Base-by-base conservation (phyloP, 352 stramenopile genomes). In the Phytophthora pinifolia region DNA sequence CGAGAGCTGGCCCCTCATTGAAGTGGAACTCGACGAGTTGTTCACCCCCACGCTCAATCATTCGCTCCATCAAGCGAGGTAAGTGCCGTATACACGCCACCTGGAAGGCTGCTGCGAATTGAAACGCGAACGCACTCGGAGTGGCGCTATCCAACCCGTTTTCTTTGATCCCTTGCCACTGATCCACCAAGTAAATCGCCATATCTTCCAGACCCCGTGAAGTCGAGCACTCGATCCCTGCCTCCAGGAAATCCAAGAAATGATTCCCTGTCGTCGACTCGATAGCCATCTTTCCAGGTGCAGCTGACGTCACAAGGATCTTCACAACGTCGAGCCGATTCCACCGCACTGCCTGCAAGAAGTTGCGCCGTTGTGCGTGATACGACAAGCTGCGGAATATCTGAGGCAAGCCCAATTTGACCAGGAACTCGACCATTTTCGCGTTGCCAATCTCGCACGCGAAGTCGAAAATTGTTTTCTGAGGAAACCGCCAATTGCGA, bases 81-180 rank as follows among this genome's bases (percentile, higher is more conserved):
- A 86, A 62, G 33, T 51, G 37, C 17, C 74, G 78, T 43, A 91
- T 88, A 30, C 78, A 89, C 29, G 78, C 78, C 6, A 83, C 41
- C 42, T 89, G 81, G 32, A 89, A 81, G 10, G 67, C 74, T 37
- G 70, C 54, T 6, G 78, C 76, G 43, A 89, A 91, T 50, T 89
- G 81, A 33, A 89, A 88, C 2, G 76, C 72, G 59, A 89, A 89
- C 5, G 71, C 64, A 37, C 56, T 72, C 0, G 69, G 48, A 37
- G 77, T 72, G 10, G 38, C 61, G 4, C 46, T 61, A 12, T 46
- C 67, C 8, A 37, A 25, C 1, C 47, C 61, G 46, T 72, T 76
- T 53, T 78, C 72, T 37, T 75, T 79, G 35, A 72, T 66, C 1
- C 67, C 66, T 25, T 75, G 53, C 76, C 79, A 89, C 3, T 84